phyloP scores from a whole-genome alignment of 495 filamentous ascomycete species.

The Letharia lupina region DNA sequence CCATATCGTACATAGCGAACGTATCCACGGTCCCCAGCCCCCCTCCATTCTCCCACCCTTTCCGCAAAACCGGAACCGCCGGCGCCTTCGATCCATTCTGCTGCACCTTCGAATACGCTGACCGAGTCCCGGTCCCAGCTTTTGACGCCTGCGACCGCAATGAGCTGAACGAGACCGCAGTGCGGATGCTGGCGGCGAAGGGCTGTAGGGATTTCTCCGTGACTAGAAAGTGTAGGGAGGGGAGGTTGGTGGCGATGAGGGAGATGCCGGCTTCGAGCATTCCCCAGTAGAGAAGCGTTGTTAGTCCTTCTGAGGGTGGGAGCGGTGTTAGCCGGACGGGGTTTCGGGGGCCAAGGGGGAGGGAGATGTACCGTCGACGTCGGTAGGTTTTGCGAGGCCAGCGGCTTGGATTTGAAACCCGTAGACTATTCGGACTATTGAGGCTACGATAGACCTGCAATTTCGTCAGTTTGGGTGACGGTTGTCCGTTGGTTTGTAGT shows the following conservation, averaged over 20 bases:
- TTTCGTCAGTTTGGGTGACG: neutral
- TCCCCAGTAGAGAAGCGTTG: neutral
- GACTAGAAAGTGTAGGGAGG: neutral
- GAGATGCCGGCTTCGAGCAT: conserved; percentile 2
- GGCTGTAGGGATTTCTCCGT: neutral
- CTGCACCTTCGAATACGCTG: neutral
- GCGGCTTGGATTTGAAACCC: neutral
- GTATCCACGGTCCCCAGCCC: too few species aligned
- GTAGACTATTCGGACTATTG: neutral
- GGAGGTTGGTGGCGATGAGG: neutral
- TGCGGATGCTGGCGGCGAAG: neutral
- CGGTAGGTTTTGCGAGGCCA: neutral
- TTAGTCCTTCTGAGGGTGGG: neutral
- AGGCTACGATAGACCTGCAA: neutral
- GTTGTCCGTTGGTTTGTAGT: neutral
- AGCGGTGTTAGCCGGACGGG: neutral
- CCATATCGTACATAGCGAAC: neutral
- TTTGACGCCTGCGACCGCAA: neutral
- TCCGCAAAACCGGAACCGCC: neutral
- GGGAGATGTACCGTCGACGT: neutral
- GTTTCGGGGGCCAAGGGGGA: neutral
- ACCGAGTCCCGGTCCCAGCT: neutral
- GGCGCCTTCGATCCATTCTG: neutral
- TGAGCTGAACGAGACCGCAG: neutral
- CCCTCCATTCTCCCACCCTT: neutral